These are phyloP conservation scores for Puccinia polysora DNA, from an alignment of 1,284 basidiomycete species.

Conservation along the genomic window DNA sequence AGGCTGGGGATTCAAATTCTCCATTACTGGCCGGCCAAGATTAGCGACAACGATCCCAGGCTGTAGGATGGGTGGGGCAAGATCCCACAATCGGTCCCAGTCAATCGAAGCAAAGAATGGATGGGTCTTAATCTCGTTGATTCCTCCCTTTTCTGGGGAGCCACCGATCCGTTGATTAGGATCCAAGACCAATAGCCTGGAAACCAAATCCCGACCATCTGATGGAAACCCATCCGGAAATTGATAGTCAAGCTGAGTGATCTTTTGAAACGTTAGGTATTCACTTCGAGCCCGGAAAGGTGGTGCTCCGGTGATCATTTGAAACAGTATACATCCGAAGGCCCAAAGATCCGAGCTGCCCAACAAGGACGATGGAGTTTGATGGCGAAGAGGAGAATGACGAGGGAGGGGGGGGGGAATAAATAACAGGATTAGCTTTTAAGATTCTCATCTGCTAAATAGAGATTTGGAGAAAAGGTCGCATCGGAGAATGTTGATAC, in stretches of 20 bases:
- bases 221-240: slow-evolving; percentile 7
- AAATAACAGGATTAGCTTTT: neutral
- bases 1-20: neutral
- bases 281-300: slow-evolving; percentile 25
- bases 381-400: neutral
- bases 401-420: neutral
- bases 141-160: neutral
- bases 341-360: slow-evolving; percentile 37
- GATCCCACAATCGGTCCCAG: slow-evolving; percentile 71
- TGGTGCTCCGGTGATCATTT: slow-evolving; percentile 15
- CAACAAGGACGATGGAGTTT: neutral
- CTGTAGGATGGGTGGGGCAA: slow-evolving; percentile 53
- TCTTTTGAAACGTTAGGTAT: slow-evolving; percentile 39
- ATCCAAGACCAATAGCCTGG: slow-evolving; percentile 7
- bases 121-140: slow-evolving; percentile 22
- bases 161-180: slow-evolving; percentile 7
- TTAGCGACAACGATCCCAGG: slow-evolving; percentile 51
- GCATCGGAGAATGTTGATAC: neutral
- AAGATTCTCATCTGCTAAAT: too few relatives aligned
- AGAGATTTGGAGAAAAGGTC: neutral
- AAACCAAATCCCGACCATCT: slow-evolving; percentile 16
- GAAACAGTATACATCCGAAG: slow-evolving; percentile 29
- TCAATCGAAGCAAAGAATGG: slow-evolving; percentile 55
- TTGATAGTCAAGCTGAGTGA: slow-evolving; percentile 29
- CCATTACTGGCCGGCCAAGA: neutral